These are phyloP conservation scores for Hanseniaspora thailandica DNA, from an alignment of 805 yeast species.

Conservation along the genomic window DNA sequence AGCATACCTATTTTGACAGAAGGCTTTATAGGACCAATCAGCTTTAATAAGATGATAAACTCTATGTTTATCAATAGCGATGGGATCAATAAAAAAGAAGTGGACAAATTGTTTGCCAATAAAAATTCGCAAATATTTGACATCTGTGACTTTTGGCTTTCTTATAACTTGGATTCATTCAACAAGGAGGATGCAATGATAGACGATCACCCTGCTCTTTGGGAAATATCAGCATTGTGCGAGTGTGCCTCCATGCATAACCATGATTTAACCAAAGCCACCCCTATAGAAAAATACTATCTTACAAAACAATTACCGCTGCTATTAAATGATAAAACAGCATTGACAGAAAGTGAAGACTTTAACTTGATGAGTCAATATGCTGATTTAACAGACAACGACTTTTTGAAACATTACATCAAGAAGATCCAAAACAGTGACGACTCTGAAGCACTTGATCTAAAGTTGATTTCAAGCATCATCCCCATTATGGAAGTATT, in stretches of 20 bases:
- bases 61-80: background rate
- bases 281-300: background rate
- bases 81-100: background rate
- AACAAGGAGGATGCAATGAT: background rate
- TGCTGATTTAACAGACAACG: slow-evolving; percentile 2
- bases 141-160: slow-evolving; percentile 12
- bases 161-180: background rate
- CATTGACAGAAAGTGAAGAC: background rate
- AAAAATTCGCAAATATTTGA: background rate
- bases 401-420: background rate
- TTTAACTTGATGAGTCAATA: background rate
- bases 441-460: background rate
- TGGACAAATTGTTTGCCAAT: background rate
- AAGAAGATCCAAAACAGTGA: background rate
- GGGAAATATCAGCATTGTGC: slow-evolving; percentile 3
- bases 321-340: background rate
- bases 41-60: background rate
- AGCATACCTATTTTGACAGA: background rate
- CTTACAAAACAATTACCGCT: background rate
- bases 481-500: slow-evolving; percentile 26
- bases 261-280: background rate
- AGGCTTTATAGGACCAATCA: slow-evolving; percentile 7
- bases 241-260: background rate
- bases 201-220: background rate
- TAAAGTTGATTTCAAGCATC: background rate